Evolutionary conservation across 768 basidiomycete genomes (phyloP).

Genomic region (Termitomyces sp.): DNA sequence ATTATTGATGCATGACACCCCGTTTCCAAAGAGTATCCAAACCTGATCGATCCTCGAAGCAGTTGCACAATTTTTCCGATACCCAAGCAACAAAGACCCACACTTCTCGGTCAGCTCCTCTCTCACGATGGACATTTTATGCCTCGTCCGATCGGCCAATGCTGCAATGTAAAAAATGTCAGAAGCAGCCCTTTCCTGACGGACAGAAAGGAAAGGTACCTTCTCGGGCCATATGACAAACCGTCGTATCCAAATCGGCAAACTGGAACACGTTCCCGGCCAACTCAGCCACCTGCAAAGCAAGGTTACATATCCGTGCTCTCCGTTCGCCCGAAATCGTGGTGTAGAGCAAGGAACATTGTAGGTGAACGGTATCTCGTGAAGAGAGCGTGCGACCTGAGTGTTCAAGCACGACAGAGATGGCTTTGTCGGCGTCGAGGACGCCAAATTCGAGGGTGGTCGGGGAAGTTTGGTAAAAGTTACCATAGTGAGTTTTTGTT

Average conservation of each 20-base stretch:
- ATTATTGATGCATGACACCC: not conserved
- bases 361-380: constrained; percentile 70
- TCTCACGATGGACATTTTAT: constrained; percentile 68
- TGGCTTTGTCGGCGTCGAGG: constrained; percentile 76
- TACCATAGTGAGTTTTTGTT: constrained; percentile 57
- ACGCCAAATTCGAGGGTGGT: constrained; percentile 77
- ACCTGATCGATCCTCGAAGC: constrained; percentile 78
- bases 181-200: not conserved
- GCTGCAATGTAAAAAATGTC: constrained; percentile 40
- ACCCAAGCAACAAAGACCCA: constrained; percentile 75
- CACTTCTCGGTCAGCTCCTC: constrained; percentile 84
- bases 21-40: constrained; percentile 10
- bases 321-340: constrained; percentile 68
- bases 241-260: constrained; percentile 84
- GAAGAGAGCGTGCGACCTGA: constrained; percentile 56
- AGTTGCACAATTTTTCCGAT: constrained; percentile 84
- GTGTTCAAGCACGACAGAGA: constrained; percentile 74
- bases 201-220: constrained; percentile 39
- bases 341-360: constrained; percentile 88
- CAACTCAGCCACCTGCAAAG: constrained; percentile 70
- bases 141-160: constrained; percentile 52
- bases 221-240: constrained; percentile 70
- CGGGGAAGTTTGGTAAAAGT: constrained; percentile 59
- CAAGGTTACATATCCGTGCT: constrained; percentile 84
- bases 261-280: constrained; percentile 90